phyloP scores from a whole-genome alignment of 1,284 basidiomycete species.

The Boletus semigastroideus region DNA sequence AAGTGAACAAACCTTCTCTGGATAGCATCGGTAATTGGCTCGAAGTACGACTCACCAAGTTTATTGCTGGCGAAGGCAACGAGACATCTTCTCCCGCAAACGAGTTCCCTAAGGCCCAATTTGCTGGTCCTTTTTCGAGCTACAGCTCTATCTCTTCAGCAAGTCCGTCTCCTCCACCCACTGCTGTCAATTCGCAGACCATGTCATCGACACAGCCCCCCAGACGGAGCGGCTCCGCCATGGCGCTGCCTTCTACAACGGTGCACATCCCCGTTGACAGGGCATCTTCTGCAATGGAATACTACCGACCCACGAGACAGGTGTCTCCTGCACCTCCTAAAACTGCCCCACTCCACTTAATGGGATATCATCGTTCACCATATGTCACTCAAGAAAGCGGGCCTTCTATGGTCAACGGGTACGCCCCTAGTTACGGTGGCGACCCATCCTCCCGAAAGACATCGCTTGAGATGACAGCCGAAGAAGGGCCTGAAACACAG shows the following conservation, averaged over 20 bases:
- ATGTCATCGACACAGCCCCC: constrained; percentile 41
- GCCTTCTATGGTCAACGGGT: constrained; percentile 25
- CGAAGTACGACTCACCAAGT: constrained; percentile 92
- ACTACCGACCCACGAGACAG: constrained; percentile 49
- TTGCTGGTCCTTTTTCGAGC: constrained; percentile 87
- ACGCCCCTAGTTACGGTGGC: constrained; percentile 25
- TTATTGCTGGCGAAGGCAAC: constrained; percentile 87
- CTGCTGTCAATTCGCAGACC: constrained; percentile 47
- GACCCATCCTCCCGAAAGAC: constrained; percentile 28
- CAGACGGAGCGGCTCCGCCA: constrained; percentile 63
- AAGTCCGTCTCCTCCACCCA: constrained; percentile 70
- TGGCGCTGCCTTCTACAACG: constrained; percentile 48
- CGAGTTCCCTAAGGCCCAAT: constrained; percentile 42
- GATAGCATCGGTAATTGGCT: constrained; percentile 93
- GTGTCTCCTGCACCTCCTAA: constrained; percentile 44
- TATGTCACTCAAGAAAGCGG: constrained; percentile 36
- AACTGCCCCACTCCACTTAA: constrained; percentile 30
- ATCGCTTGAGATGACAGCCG: constrained; percentile 35
- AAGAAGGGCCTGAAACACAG: constrained; percentile 33
- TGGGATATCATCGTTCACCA: constrained; percentile 21
- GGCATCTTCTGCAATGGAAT: constrained; percentile 76
- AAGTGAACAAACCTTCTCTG: constrained; percentile 84
- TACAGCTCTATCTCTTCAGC: constrained; percentile 92
- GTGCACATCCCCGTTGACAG: constrained; percentile 58
- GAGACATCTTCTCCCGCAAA: constrained; percentile 45